Evolutionary conservation across 2,329 filamentous ascomycete species (phyloP).

Genomic region (Alternaria sp.): DNA sequence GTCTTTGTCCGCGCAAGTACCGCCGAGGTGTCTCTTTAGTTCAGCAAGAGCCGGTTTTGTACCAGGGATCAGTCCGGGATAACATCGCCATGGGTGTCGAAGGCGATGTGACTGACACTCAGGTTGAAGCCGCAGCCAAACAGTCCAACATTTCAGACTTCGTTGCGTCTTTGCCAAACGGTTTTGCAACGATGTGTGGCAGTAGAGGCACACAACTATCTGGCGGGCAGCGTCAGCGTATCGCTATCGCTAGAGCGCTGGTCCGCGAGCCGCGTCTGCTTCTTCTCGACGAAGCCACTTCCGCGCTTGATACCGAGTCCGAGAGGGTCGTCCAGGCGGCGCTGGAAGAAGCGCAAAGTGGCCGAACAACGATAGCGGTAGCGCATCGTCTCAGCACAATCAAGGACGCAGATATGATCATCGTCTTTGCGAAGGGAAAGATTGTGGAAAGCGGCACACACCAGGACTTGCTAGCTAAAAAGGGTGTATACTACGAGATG

Average conservation of each 20-base stretch:
- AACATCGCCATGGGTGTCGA: conserved; percentile 79
- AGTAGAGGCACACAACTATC: conserved; percentile 47
- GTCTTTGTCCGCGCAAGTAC: conserved; percentile 81
- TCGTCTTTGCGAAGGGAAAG: conserved; percentile 87
- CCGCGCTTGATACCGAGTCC: conserved; percentile 47
- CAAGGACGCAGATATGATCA: conserved; percentile 92
- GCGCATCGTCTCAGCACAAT: conserved; percentile 93
- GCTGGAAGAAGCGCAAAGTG: conserved; percentile 81
- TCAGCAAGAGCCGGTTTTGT: conserved; percentile 92
- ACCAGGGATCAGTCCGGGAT: conserved; percentile 89
- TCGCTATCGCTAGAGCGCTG: conserved; percentile 90
- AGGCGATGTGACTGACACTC: conserved; percentile 74
- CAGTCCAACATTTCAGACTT: conserved; percentile 60
- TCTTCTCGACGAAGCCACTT: conserved; percentile 49
- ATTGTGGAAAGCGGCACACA: conserved; percentile 81
- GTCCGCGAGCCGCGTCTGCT: conserved; percentile 91
- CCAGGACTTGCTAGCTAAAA: conserved; percentile 49
- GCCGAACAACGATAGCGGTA: conserved; percentile 91
- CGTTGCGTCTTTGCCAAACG: conserved; percentile 58
- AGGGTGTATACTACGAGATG: conserved; percentile 57
- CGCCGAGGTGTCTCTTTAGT: conserved; percentile 86
- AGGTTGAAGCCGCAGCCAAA: conserved; percentile 78
- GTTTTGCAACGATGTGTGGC: conserved; percentile 57
- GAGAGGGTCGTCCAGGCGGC: conserved; percentile 84
- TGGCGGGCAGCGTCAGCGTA: conserved; percentile 93